A percentile compares a stretch with the other conserved stretches of the same genome.
Evolutionary conservation across 78 protist species (phyloP).

Genomic region (Pigoraptor vietnamica): DNA sequence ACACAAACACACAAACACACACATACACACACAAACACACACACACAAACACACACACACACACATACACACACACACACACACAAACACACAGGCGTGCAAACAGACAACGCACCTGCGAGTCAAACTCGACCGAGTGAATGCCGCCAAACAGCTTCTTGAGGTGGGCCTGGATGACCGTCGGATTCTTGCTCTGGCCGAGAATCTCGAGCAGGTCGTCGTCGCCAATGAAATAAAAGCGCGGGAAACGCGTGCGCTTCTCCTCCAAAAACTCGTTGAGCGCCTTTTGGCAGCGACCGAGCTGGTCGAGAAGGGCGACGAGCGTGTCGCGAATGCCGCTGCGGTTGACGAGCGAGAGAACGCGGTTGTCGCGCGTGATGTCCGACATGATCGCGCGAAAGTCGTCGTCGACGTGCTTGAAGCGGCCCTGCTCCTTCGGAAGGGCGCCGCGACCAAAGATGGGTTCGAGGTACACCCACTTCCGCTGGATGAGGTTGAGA

Average conservation of each 20-base stretch:
- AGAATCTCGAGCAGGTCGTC: conserved; percentile 89
- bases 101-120: not conserved
- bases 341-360: conserved; percentile 13
- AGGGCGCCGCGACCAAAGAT: conserved; percentile 80
- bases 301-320: conserved; percentile 46
- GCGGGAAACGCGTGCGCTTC: conserved; percentile 82
- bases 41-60: not conserved
- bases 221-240: conserved; percentile 94
- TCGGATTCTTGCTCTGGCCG: conserved; percentile 50
- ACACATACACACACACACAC: not conserved
- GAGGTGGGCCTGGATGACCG: conserved; percentile 72
- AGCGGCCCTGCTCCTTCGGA: conserved; percentile 76
- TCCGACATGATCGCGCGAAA: conserved; percentile 45
- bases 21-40: not conserved
- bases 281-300: conserved; percentile 68
- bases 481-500: conserved; percentile 70
- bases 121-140: conserved; percentile 33
- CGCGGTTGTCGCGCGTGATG: conserved; percentile 22
- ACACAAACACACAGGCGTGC: not conserved
- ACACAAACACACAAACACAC: not conserved
- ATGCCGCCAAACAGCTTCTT: conserved; percentile 80
- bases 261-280: conserved; percentile 80
- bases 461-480: conserved; percentile 92
- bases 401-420: conserved; percentile 63
- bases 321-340: conserved; percentile 22